A percentile compares a stretch with the other conserved stretches of the same genome.
Evolutionary conservation across 176 grass and related monocot genomes (phyloP).

Genomic region (Rhynchospora tenuis): DNA sequence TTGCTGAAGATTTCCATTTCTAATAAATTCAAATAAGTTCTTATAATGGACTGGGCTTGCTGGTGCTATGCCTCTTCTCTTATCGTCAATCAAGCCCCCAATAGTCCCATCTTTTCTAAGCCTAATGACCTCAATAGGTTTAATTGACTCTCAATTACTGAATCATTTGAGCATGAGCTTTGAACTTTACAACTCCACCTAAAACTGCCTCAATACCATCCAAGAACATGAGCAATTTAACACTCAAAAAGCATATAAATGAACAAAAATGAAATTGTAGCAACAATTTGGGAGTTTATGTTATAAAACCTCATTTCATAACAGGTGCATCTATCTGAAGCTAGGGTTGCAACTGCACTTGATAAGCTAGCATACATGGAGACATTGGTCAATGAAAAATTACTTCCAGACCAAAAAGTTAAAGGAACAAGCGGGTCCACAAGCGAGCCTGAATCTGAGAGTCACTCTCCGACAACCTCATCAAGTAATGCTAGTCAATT

Average conservation of each 20-base stretch:
- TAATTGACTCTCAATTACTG: not conserved
- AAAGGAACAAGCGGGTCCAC: conserved; percentile 35
- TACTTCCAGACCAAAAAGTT: conserved; percentile 38
- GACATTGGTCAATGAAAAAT: conserved; percentile 57
- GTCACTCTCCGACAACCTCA: conserved; percentile 56
- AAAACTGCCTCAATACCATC: not conserved
- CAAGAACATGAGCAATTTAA: not conserved
- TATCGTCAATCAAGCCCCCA: not conserved
- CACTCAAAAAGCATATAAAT: not conserved
- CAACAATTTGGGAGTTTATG: not conserved
- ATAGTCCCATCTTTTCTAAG: not conserved
- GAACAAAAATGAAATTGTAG: not conserved
- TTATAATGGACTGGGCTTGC: not conserved
- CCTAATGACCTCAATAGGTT: not conserved
- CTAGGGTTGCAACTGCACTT: conserved; percentile 55
- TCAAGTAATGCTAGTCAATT: conserved; percentile 7
- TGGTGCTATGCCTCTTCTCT: not conserved
- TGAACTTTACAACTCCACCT: not conserved
- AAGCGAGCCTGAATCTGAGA: conserved; percentile 20
- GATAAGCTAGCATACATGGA: conserved; percentile 87
- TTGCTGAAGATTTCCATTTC: not conserved
- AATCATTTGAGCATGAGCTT: not conserved
- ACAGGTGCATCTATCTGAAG: conserved; percentile 78
- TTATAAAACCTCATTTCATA: not conserved
- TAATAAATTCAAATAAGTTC: too few species aligned